phyloP scores from a whole-genome alignment of 345 rosid species.

The Moricandia moricandioides region DNA sequence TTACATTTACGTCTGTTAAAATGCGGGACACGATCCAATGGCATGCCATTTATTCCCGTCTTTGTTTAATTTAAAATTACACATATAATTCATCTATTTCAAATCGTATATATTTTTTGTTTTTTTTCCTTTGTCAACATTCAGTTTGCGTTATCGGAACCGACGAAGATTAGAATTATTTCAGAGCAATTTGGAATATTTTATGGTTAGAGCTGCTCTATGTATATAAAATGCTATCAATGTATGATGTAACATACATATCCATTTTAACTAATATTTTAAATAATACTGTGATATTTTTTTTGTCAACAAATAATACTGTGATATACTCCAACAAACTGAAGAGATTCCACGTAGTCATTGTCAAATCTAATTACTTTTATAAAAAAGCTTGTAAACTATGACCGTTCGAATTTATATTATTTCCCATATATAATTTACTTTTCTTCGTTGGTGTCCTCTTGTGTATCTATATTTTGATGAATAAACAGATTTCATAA shows the following conservation, averaged over 20 bases:
- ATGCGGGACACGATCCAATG: conserved; percentile 28
- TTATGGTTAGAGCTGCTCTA: conserved; percentile 18
- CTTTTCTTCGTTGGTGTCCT: neutral
- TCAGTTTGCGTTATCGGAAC: conserved; percentile 27
- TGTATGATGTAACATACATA: conserved; percentile 27
- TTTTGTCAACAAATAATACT: neutral
- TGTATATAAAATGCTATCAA: conserved; percentile 4
- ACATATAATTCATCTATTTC: neutral
- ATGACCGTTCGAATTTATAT: conserved; percentile 11
- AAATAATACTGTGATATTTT: neutral
- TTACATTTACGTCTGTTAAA: conserved; percentile 28
- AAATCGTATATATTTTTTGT: neutral
- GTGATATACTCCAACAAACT: conserved; percentile 13
- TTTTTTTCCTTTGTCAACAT: conserved; percentile 15
- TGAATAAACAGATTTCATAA: conserved; percentile 6
- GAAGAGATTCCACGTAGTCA: conserved; percentile 38
- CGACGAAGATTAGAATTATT: conserved; percentile 13
- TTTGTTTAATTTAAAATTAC: neutral
- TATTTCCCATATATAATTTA: neutral
- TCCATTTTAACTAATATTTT: conserved; percentile 7
- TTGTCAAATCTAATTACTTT: conserved; percentile 15
- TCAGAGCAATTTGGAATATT: conserved; percentile 28
- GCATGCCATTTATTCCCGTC: conserved; percentile 7
- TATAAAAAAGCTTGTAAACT: neutral
- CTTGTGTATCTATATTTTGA: neutral